A percentile compares a stretch with the other conserved stretches of the same genome.
Evolutionary conservation across 2,329 filamentous ascomycete species (phyloP).

Genomic region (Ceratocystis colombiana): DNA sequence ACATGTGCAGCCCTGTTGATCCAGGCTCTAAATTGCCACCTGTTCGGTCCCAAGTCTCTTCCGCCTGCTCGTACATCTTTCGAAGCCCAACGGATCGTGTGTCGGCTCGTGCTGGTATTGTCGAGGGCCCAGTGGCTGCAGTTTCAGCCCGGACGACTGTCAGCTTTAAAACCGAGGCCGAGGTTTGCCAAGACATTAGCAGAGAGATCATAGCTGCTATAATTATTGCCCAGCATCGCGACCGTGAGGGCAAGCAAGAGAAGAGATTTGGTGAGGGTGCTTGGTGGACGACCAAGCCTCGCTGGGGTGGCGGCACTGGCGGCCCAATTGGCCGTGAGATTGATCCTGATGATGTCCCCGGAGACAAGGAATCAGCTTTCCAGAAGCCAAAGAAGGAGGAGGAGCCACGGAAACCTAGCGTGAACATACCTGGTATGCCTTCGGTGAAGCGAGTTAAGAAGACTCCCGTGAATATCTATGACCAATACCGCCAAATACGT

Average conservation of each 20-base stretch:
- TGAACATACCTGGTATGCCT: conserved; percentile 27
- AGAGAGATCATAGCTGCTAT: conserved; percentile 52
- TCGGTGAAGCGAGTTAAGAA: conserved; percentile 43
- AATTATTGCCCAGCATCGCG: conserved; percentile 53
- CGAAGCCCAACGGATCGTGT: conserved; percentile 51
- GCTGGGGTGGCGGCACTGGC: conserved; percentile 54
- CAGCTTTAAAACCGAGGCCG: conserved; percentile 43
- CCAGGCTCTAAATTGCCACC: conserved; percentile 31
- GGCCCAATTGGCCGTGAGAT: conserved; percentile 54
- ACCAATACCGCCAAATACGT: conserved; percentile 53
- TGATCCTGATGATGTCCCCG: conserved; percentile 39
- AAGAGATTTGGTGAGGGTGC: conserved; percentile 46
- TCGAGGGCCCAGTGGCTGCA: conserved; percentile 53
- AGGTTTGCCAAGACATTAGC: conserved; percentile 52
- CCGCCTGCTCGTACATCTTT: conserved; percentile 50
- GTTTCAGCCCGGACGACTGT: conserved; percentile 49
- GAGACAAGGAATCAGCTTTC: conserved; percentile 38
- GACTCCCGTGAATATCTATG: conserved; percentile 47
- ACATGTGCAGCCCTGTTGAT: conserved; percentile 37
- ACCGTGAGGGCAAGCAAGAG: conserved; percentile 48
- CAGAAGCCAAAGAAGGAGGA: conserved; percentile 28
- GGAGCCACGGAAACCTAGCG: conserved; percentile 22
- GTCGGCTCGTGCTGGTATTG: conserved; percentile 47
- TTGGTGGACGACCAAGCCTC: conserved; percentile 52
- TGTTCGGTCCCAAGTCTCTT: conserved; percentile 46